A percentile compares a stretch with the other conserved stretches of the same genome.
These are phyloP conservation scores for Zoysia japonica DNA, from an alignment of 176 grass and related monocot genomes.

Conservation along the genomic window DNA sequence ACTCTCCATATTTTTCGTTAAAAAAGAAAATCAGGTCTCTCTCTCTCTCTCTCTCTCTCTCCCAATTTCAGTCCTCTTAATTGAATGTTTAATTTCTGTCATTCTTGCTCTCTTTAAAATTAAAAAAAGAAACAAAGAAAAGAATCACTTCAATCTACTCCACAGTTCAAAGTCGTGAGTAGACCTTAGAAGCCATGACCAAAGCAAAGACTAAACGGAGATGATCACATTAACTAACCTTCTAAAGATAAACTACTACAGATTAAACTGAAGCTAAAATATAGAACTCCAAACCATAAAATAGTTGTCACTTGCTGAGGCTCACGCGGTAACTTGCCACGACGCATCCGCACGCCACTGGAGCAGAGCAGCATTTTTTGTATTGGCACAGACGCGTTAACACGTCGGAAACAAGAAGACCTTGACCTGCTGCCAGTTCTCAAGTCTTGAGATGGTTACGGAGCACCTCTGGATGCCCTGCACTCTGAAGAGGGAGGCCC, in stretches of 20 bases:
- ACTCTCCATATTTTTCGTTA: background rate
- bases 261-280: background rate
- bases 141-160: background rate
- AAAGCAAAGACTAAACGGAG: background rate
- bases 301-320: background rate
- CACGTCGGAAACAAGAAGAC: constrained; percentile 41
- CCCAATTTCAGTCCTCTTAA: too few species aligned
- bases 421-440: constrained; percentile 34
- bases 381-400: constrained; percentile 47
- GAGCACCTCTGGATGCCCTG: background rate
- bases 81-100: background rate
- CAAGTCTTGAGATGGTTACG: constrained; percentile 15
- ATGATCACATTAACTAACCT: constrained; percentile 14
- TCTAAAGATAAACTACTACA: background rate
- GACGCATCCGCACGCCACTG: constrained; percentile 10
- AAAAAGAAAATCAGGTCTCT: too few species aligned
- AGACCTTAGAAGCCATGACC: constrained; percentile 1
- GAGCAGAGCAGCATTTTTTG: background rate
- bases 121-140: background rate
- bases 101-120: background rate
- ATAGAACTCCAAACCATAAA: background rate
- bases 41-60: background rate
- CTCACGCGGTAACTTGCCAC: constrained; percentile 47
- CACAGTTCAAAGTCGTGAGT: constrained; percentile 14
- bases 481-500: background rate